Evolutionary conservation across 2,329 filamentous ascomycete genomes (phyloP).

Genomic region (Diaporthe citrichinensis): DNA sequence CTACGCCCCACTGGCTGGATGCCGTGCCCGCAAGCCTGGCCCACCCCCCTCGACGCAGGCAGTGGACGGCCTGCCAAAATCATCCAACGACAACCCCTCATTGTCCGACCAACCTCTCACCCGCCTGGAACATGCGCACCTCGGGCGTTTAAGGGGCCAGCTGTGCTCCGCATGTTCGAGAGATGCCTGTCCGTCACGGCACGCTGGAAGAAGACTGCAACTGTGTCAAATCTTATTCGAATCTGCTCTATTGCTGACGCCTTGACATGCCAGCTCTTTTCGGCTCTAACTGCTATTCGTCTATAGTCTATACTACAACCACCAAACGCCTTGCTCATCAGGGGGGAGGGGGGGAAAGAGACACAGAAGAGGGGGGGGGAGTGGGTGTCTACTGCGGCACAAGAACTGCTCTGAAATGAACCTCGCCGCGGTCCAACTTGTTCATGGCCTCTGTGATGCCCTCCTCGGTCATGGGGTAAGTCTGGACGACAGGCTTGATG

Average conservation of each 20-base stretch:
- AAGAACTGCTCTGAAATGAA: conserved; percentile 41
- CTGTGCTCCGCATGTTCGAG: background rate
- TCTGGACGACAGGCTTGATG: conserved; percentile 48
- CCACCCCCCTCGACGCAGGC: background rate
- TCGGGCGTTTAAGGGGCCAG: background rate
- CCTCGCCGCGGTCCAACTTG: conserved; percentile 38
- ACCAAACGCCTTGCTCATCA: conserved; percentile 20
- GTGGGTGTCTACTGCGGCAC: conserved; percentile 26
- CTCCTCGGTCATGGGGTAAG: conserved; percentile 45
- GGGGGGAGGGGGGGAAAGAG: too few species aligned
- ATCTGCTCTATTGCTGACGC: background rate
- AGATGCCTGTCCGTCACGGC: background rate
- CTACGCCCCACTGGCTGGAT: conserved; percentile 13
- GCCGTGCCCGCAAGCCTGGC: background rate
- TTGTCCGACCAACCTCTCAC: background rate
- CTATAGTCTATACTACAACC: background rate
- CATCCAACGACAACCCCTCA: background rate
- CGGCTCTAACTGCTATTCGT: background rate
- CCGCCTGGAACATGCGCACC: background rate
- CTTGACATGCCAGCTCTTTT: background rate
- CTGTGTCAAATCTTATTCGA: background rate
- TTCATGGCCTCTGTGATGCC: conserved; percentile 39
- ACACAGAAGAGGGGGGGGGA: background rate
- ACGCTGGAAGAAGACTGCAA: too few species aligned
- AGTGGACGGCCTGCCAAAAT: background rate